Percentiles rank a stretch among this genome's conserved stretches.
These are phyloP conservation scores for Penicillium ochrochloron DNA, from an alignment of 495 filamentous ascomycete genomes.

Conservation along the genomic window DNA sequence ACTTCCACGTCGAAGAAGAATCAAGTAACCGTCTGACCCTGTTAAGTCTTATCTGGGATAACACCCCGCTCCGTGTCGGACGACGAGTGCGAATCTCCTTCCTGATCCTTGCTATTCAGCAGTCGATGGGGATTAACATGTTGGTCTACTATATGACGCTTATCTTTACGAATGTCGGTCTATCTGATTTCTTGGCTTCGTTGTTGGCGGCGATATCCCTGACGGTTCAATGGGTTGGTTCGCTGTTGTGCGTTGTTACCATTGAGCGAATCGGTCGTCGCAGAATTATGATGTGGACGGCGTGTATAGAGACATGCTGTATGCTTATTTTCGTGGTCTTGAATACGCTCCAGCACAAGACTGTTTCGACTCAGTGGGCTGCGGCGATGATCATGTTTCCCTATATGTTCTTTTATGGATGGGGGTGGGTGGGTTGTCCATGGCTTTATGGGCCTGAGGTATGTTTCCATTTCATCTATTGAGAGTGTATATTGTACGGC, in stretches of 20 bases:
- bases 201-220: constrained; percentile 37
- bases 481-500: neutral
- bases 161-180: constrained; percentile 37
- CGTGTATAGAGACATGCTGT: constrained; percentile 25
- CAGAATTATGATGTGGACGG: constrained; percentile 32
- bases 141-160: constrained; percentile 36
- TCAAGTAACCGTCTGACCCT: constrained; percentile 22
- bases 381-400: constrained; percentile 28
- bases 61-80: constrained; percentile 20
- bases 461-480: neutral
- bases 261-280: constrained; percentile 36
- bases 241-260: constrained; percentile 10
- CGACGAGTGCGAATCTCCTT: constrained; percentile 35
- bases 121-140: constrained; percentile 39
- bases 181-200: constrained; percentile 26
- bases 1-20: constrained; percentile 25
- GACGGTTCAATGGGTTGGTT: constrained; percentile 14
- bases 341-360: constrained; percentile 17
- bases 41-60: constrained; percentile 31
- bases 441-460: constrained; percentile 39
- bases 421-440: constrained; percentile 30
- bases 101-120: constrained; percentile 31
- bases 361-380: constrained; percentile 25
- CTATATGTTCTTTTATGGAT: constrained; percentile 33
- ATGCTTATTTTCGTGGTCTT: constrained; percentile 31